Conservation (phyloP, 2,329 filamentous ascomycete species). For the Talaromyces rugulosus region DNA sequence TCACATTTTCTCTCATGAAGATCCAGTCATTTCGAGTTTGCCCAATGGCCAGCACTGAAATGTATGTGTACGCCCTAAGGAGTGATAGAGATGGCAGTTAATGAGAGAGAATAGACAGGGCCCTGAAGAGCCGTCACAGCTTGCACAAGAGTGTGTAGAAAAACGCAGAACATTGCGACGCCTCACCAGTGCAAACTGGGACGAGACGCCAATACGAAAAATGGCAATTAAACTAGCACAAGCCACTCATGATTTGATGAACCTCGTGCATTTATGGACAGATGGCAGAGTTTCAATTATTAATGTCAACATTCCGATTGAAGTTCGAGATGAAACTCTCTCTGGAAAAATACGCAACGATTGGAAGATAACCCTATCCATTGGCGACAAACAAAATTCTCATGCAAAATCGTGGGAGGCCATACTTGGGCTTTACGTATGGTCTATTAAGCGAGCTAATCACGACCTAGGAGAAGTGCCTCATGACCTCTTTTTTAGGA, state of each 20-base stretch:
- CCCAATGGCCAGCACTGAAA: not conserved
- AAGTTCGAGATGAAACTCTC: not conserved
- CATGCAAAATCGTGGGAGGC: not conserved
- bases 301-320: slow-evolving; percentile 3
- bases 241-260: not conserved
- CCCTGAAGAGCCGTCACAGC: not conserved
- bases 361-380: not conserved
- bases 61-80: not conserved
- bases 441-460: not conserved
- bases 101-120: not conserved
- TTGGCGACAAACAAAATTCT: not conserved
- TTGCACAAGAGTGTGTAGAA: not conserved
- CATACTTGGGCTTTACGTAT: not conserved
- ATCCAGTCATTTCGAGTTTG: slow-evolving; percentile 20
- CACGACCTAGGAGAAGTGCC: not conserved
- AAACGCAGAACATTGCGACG: slow-evolving; percentile 2
- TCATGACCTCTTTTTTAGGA: not conserved
- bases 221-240: not conserved
- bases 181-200: slow-evolving; percentile 4
- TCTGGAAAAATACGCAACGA: not conserved
- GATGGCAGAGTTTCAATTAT: not conserved
- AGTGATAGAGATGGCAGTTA: not conserved
- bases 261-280: not conserved
- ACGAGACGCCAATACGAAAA: not conserved
- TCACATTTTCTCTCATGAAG: slow-evolving; percentile 25